Base-by-base conservation (phyloP, 768 basidiomycete species). In the Jaapia argillacea region DNA sequence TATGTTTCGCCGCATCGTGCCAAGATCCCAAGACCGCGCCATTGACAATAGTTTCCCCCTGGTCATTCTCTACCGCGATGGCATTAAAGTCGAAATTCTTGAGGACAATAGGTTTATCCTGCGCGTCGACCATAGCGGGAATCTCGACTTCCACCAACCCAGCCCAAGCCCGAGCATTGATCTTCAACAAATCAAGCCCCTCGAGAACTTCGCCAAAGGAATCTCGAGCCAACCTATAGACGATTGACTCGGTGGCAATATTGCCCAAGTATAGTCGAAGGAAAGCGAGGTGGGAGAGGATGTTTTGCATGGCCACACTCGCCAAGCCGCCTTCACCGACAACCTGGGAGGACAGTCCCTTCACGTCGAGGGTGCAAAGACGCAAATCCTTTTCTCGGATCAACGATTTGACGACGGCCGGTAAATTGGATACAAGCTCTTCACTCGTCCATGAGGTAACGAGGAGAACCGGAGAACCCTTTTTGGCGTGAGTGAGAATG, bases 1-100 rank as follows among this genome's bases (percentile, higher is more conserved):
- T 62, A 54, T 94, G 88, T 53, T 87, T 88, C 13, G 89, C 88
- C 2, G 83, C 85, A 48, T 85, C 79, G 53, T 93, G 86, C 84
- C 87, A 88, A 5, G 81, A 78, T 23, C 74, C 67, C 35, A 81
- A 59, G 45, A 68, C 69, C 14, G 81, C 71, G 26, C 78, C 76
- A 50, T 80, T 78, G 46, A 75, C 71, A 40, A 78, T 63, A 21
- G 73, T 70, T 46, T 80, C 69, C 16, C 76, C 73, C 44, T 69
- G 60, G 27, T 73, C 72, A 3, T 74, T 70, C 45, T 85, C 76
- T 28, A 84, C 75, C 3, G 74, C 74, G 43, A 89, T 76, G 27
- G 88, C 81, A 54, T 91, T 90, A 56, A 75, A 76, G 45, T 78
- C 72, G 54, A 87, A 83, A 20, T 60, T 58, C 52, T 76, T 81